These are phyloP conservation scores for Cyclotella baltica DNA, from an alignment of 108 stramenopile species.

Conservation along the genomic window DNA sequence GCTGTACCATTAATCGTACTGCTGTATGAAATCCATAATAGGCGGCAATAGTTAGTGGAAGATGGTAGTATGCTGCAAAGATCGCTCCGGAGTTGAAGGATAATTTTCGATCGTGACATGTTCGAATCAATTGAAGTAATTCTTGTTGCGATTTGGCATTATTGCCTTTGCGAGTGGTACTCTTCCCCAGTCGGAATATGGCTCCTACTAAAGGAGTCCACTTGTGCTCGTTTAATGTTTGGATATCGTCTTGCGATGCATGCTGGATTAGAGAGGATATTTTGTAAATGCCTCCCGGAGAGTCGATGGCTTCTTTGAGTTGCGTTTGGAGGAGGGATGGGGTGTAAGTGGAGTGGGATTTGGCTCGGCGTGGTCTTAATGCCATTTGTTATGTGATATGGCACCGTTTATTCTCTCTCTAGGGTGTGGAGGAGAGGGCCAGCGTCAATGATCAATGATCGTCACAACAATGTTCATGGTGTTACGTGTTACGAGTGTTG, in stretches of 20 bases:
- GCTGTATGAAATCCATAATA: slow-evolving; percentile 42
- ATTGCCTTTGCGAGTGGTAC: slow-evolving; percentile 40
- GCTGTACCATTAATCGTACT: slow-evolving; percentile 24
- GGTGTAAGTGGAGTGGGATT: background rate
- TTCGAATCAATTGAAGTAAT: slow-evolving; percentile 19
- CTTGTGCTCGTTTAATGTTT: slow-evolving; percentile 17
- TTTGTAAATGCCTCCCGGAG: slow-evolving; percentile 39
- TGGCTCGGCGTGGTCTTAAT: slow-evolving; percentile 2
- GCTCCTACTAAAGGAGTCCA: slow-evolving; percentile 44
- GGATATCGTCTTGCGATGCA: slow-evolving; percentile 26
- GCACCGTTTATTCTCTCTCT: too few relatives aligned
- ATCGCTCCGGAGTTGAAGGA: slow-evolving; percentile 31
- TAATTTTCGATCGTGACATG: slow-evolving; percentile 23
- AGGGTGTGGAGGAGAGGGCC: too few relatives aligned
- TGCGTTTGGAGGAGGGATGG: slow-evolving; percentile 25
- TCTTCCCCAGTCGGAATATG: slow-evolving; percentile 39
- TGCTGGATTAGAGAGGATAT: slow-evolving; percentile 29
- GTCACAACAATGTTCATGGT: too few relatives aligned
- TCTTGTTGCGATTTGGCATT: slow-evolving; percentile 24
- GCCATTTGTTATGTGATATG: too few relatives aligned
- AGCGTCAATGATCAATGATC: too few relatives aligned
- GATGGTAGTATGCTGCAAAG: slow-evolving; percentile 33
- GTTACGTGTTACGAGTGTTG: too few relatives aligned
- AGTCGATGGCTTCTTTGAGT: slow-evolving; percentile 29
- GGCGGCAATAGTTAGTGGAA: slow-evolving; percentile 42